Conservation (phyloP, 306 rosid species). For the Medicago lupulina region DNA sequence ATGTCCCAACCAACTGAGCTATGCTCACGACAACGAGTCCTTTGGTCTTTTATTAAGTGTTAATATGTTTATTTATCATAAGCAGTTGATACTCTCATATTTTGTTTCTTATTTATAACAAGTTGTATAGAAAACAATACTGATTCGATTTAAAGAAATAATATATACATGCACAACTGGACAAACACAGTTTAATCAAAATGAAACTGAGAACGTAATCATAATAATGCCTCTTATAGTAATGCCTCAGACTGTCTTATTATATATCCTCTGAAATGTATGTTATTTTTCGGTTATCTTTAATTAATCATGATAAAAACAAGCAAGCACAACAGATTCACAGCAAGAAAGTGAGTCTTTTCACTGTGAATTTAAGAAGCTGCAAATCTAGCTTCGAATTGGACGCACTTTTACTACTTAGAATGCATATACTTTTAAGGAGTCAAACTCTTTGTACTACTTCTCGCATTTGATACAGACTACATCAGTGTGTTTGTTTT, state of each 20-base stretch:
- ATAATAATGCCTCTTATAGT: background rate
- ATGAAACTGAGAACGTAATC: background rate
- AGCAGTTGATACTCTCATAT: conserved; percentile 1
- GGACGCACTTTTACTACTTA: too few relatives aligned
- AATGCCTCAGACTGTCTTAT: background rate
- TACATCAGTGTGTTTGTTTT: too few relatives aligned
- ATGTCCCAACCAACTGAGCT: too few relatives aligned
- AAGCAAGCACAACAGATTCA: too few relatives aligned
- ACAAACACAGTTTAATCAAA: background rate
- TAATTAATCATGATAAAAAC: too few relatives aligned
- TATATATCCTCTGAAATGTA: background rate
- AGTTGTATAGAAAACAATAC: conserved; percentile 24
- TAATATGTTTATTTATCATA: conserved; percentile 4
- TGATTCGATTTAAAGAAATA: conserved; percentile 5
- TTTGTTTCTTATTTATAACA: conserved; percentile 7
- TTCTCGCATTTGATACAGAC: too few relatives aligned
- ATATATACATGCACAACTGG: conserved; percentile 3
- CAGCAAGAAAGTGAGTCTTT: too few relatives aligned
- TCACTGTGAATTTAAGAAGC: too few relatives aligned
- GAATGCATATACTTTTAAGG: too few relatives aligned
- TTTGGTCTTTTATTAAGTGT: conserved; percentile 45
- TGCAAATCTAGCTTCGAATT: too few relatives aligned
- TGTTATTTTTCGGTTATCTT: background rate
- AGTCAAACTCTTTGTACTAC: too few relatives aligned
- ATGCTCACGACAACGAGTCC: conserved; percentile 42